A percentile compares a stretch with the other conserved stretches of the same genome.
Evolutionary conservation across 345 rosid species (phyloP).

Genomic region (Kernera saxatilis): DNA sequence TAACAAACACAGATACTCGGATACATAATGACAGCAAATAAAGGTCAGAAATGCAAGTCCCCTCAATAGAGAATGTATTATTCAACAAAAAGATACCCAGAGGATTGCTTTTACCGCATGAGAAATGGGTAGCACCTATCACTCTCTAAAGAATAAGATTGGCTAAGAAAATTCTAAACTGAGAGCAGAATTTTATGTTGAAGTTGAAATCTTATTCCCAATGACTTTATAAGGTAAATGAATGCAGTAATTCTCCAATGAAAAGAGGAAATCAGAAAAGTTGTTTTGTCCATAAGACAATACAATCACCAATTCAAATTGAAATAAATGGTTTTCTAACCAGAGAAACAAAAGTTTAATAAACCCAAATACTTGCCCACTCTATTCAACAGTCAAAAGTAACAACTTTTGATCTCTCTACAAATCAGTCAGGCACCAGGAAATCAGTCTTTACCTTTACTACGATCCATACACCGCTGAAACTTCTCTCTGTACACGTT

Average conservation of each 20-base stretch:
- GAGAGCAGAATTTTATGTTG: neutral
- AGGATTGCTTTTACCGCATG: neutral
- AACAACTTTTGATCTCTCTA: slow-evolving; percentile 1
- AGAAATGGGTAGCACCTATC: neutral
- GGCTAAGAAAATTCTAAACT: neutral
- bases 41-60: neutral
- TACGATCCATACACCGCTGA: slow-evolving; percentile 45
- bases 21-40: neutral
- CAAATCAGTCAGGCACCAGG: neutral
- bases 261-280: neutral
- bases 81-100: neutral
- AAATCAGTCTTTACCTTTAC: slow-evolving; percentile 51
- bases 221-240: neutral
- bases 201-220: neutral
- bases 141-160: neutral
- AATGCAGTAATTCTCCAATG: neutral
- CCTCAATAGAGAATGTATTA: neutral
- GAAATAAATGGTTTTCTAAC: neutral
- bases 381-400: neutral
- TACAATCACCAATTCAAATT: slow-evolving; percentile 1
- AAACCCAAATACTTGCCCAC: neutral
- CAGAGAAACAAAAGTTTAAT: neutral
- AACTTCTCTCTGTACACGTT: slow-evolving; percentile 66
- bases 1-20: neutral
- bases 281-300: neutral